A percentile compares a stretch with the other conserved stretches of the same genome.
These are phyloP conservation scores for Penicillium psychrosexuale DNA, from an alignment of 2,329 filamentous ascomycete species.

Conservation along the genomic window DNA sequence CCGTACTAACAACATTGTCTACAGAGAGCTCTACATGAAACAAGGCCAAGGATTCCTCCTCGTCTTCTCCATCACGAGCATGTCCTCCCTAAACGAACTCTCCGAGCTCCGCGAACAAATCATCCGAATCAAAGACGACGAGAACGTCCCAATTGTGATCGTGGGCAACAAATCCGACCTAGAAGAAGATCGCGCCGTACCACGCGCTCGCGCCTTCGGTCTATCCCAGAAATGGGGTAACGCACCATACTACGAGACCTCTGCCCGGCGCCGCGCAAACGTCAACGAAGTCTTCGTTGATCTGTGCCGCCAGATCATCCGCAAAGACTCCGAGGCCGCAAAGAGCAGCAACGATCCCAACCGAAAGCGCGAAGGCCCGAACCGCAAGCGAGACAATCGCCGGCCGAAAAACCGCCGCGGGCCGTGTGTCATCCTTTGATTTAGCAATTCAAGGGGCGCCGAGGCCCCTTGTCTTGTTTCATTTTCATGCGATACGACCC, in stretches of 20 bases:
- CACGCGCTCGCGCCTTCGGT: constrained; percentile 74
- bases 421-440: constrained; percentile 41
- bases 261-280: constrained; percentile 76
- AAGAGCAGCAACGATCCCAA: constrained; percentile 26
- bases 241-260: constrained; percentile 88
- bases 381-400: constrained; percentile 33
- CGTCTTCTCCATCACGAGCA: constrained; percentile 86
- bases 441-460: background rate
- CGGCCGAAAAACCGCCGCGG: constrained; percentile 33
- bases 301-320: constrained; percentile 77
- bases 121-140: constrained; percentile 84
- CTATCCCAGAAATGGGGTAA: constrained; percentile 83
- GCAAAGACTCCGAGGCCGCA: constrained; percentile 56
- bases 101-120: constrained; percentile 82
- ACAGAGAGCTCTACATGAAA: constrained; percentile 84
- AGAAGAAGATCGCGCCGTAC: constrained; percentile 77
- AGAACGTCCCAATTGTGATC: constrained; percentile 80
- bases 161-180: constrained; percentile 91
- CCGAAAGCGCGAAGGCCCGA: constrained; percentile 37
- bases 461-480: constrained; percentile 1
- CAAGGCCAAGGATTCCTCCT: constrained; percentile 87
- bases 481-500: constrained; percentile 10
- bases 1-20: constrained; percentile 22
- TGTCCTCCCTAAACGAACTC: constrained; percentile 78
- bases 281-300: constrained; percentile 89